Evolutionary conservation across 306 rosid species (phyloP).

Genomic region (Lathyrus tuberosus): DNA sequence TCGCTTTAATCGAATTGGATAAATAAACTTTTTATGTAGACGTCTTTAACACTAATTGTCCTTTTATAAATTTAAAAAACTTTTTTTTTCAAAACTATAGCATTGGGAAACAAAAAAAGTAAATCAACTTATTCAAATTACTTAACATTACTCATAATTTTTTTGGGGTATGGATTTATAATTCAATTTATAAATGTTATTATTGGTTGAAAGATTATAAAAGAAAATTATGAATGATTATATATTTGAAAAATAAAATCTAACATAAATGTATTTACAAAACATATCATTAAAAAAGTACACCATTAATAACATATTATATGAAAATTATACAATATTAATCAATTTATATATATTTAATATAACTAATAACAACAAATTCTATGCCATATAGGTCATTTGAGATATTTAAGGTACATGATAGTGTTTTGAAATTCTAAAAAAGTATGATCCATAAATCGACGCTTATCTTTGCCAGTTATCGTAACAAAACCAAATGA

Average conservation of each 20-base stretch:
- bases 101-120: too few species aligned
- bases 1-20: too few species aligned
- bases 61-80: too few species aligned
- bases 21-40: too few species aligned
- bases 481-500: conserved; percentile 61
- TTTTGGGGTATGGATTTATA: too few species aligned
- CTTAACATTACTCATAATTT: too few species aligned
- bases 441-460: conserved; percentile 35
- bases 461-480: conserved; percentile 38
- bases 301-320: not conserved
- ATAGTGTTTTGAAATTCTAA: conserved; percentile 51
- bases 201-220: not conserved
- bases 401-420: conserved; percentile 55
- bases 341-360: not conserved
- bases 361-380: not conserved
- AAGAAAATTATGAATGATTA: too few species aligned
- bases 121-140: too few species aligned
- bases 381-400: not conserved
- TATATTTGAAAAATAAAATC: not conserved
- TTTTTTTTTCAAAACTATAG: too few species aligned
- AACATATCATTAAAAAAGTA: too few species aligned
- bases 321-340: not conserved
- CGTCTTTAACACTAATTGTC: too few species aligned
- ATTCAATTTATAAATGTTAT: too few species aligned
- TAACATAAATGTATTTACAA: not conserved